Base-by-base conservation (phyloP, 2,329 filamentous ascomycete genomes). In the Rhytidhysteron rufulum region DNA sequence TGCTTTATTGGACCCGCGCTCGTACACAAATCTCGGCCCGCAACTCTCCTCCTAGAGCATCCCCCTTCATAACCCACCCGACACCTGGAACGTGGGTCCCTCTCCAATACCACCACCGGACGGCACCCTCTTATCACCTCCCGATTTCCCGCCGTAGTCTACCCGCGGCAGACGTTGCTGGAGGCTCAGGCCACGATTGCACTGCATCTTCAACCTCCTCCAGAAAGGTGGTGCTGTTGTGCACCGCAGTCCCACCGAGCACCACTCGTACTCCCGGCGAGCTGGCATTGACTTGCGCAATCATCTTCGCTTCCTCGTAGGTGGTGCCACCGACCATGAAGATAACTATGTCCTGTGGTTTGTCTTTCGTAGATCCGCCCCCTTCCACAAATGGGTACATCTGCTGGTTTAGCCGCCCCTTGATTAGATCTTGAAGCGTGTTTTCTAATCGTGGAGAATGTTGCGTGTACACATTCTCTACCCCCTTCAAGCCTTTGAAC, bases 381-480 rank as follows among this genome's bases (percentile, higher is more conserved):
- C 88, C 88, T 53, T 97, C 93, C 4, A 97, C 79, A 59, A 97
- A 98, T 0, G 93, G 94, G 59, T 95, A 97, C 47, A 93, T 81
- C 49, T 89, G 80, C 56, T 95, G 88, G 55, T 82, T 85, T 43
- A 98, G 68, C 21, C 86, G 81, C 0, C 93, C 94, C 61, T 95
- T 96, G 70, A 97, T 90, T 37, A 98, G 73, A 54, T 91, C 91
- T 60, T 96, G 91, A 15, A 98, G 70, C 1, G 89, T 97, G 18
- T 79, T 79, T 63, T 96, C 90, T 13, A 98, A 68, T 17, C 88
- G 77, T 0, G 94, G 89, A 5, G 88, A 94, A 65, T 98, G 93
- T 63, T 98, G 94, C 0, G 93, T 98, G 64, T 98, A 98, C 20
- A 98, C 93, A 55, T 98, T 98, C 64, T 98, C 94, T 1, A 98